Evolutionary conservation across 768 basidiomycete genomes (phyloP), one percentile per base, ranked within the genome.

Genomic region (Macrolepiota fuliginosa): DNA sequence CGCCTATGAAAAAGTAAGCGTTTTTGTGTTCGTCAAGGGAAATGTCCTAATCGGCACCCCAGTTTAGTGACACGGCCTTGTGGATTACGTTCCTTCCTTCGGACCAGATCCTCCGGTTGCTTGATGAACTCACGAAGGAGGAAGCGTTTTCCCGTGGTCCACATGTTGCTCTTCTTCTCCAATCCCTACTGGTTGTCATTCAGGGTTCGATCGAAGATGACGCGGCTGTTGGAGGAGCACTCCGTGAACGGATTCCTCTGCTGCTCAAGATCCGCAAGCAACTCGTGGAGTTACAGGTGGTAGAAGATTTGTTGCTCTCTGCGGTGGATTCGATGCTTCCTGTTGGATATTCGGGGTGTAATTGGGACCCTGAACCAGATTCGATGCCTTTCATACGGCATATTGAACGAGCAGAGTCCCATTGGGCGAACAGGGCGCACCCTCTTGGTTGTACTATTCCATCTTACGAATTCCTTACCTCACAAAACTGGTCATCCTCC

Each of bases 31-130:
- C 11, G 15, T 25, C 53, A 29, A 24, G 19, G 2, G 42, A 59
- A 3, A 54, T n/a, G 29, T 58, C 49, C n/a, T 52, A 27, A 32
- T 32, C 17, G 42, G 49, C 25, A 66, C 80, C 72, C 55, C 66
- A 47, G 59, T 66, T 53, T 24, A 32, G 35, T 10, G 57, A 49
- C 13, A 71, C 73, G 2, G 65, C 72, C 2, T 62, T 81, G 13
- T 92, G 90, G 90, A 74, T 89, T 46, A 77, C 74, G 42, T 89
- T 82, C 66, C 78, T 88, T 65, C 69, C 74, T 4, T 66, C 71
- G 2, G 65, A 72, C 2, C 77, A 79, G 15, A 68, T 86, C 2
- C 71, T 84, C 3, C 64, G 70, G 4, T 71, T 83, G 5, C 66
- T 91, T 11, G 81, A 84, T 64, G 60, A 72, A 6, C 63, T 81